A percentile compares a stretch with the other conserved stretches of the same genome.
Conservation (phyloP, 2,329 filamentous ascomycete species). For the Clarireedia paspali region DNA sequence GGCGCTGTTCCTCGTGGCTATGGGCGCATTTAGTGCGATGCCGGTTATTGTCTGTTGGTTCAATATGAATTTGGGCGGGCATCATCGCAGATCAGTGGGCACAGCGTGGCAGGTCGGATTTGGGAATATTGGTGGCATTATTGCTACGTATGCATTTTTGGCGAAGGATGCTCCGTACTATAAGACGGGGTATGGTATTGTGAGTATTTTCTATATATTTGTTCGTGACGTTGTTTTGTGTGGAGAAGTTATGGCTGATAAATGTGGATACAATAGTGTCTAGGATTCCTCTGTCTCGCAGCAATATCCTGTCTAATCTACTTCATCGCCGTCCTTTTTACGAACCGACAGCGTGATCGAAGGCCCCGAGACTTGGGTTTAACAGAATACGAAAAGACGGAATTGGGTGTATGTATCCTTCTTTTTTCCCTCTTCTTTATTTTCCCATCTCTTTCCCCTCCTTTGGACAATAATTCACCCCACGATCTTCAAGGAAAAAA, state of each 20-base stretch:
- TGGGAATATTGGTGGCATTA: conserved; percentile 73
- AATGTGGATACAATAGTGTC: conserved; percentile 32
- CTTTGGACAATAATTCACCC: neutral
- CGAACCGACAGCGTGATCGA: conserved; percentile 54
- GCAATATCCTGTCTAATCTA: conserved; percentile 55
- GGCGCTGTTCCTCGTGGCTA: conserved; percentile 73
- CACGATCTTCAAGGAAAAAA: neutral
- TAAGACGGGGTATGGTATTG: conserved; percentile 65
- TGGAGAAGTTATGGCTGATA: neutral
- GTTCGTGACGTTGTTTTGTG: neutral
- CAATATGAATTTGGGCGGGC: conserved; percentile 70
- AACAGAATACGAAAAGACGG: conserved; percentile 52
- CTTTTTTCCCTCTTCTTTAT: neutral
- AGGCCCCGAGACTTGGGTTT: conserved; percentile 38
- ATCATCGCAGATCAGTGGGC: conserved; percentile 62
- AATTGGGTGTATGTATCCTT: conserved; percentile 33
- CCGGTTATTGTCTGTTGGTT: conserved; percentile 81
- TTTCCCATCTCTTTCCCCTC: neutral
- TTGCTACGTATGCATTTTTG: conserved; percentile 65
- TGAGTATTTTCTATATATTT: neutral
- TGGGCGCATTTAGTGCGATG: conserved; percentile 80
- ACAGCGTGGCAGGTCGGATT: conserved; percentile 73
- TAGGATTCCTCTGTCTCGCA: conserved; percentile 65
- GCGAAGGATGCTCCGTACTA: conserved; percentile 60
- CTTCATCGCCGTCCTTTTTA: conserved; percentile 45